Conservation (phyloP, 148 eudicot genomes). For the Limonium bicolor region DNA sequence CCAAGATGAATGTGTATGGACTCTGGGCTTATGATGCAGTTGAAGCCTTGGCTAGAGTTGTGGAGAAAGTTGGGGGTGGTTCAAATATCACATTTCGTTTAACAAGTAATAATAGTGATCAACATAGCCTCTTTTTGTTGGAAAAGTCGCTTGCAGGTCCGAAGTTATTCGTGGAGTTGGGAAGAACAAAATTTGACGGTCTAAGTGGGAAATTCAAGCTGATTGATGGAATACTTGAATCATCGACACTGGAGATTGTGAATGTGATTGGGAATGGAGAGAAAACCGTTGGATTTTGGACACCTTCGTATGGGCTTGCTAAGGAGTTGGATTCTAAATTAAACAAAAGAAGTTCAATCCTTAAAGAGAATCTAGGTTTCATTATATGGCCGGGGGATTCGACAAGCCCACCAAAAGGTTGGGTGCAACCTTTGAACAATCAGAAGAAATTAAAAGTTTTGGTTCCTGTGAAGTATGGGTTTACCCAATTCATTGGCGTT, state of each 20-base stretch:
- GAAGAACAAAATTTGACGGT: conserved; percentile 25
- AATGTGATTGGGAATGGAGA: conserved; percentile 28
- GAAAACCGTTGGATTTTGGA: conserved; percentile 45
- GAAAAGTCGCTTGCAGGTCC: conserved; percentile 36
- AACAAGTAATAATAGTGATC: no score
- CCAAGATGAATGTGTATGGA: conserved; percentile 22
- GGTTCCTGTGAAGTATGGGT: conserved; percentile 40
- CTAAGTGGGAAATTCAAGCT: conserved; percentile 41
- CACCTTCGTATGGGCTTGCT: conserved; percentile 22
- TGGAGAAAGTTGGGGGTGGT: conserved; percentile 16
- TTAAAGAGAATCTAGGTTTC: conserved; percentile 16
- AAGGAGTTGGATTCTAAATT: not conserved
- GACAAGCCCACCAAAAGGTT: conserved; percentile 28
- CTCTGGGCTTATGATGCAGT: conserved; percentile 55
- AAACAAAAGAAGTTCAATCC: conserved; percentile 6
- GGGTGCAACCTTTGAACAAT: conserved; percentile 37
- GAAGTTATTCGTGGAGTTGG: conserved; percentile 16
- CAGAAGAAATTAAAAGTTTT: conserved; percentile 29
- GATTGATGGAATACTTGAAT: conserved; percentile 26
- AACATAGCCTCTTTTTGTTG: no score
- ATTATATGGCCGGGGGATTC: conserved; percentile 58
- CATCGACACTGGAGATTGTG: conserved; percentile 20
- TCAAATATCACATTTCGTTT: no score
- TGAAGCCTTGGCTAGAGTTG: conserved; percentile 40
- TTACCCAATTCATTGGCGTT: conserved; percentile 24